Evolutionary conservation across 129 eudicot species (phyloP), one percentile per base, ranked within the genome.

Genomic region (Mikania micrantha): DNA sequence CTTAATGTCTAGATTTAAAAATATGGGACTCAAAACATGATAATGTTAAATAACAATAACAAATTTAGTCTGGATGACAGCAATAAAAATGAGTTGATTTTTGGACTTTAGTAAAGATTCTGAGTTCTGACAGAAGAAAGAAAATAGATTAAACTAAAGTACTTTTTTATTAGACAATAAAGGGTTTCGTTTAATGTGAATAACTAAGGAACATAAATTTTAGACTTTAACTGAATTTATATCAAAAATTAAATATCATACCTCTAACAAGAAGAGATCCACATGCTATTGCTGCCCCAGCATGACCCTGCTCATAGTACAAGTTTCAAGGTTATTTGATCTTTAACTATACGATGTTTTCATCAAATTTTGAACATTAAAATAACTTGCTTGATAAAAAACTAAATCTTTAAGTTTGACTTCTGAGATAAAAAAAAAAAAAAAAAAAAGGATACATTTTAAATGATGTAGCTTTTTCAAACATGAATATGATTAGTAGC

Each of bases 201-300:
- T 34, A 50, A 25, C 27, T 5, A 5, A 73, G 10, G 15, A 32
- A 21, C 16, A 15, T 17, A 44, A 22, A 60, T 19, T 16, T 53
- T 27, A 56, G 19, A 12, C 13, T 25, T 60, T 27, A 16, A 57
- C 75, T 34, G 63, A 62, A 54, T 1, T n/a, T 57, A 34, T 44
- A 35, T 35, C 4, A 5, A 7, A 57, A 57, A 4, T 75, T 29
- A 12, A 45, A 47, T 34, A 22, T 1, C 29, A 75, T 74, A 92
- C 98, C 98, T 80, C 79, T 78, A 42, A 89, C 87, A 61, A 93
- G 95, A 64, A 93, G 95, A 50, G 98, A 93, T 53, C 95, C 95
- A 77, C 83, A 89, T 28, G 96, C 95, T 60, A 92, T 59, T 71
- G 98, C 92, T 64, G 95, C 91, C 66, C 90, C 98, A 54, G 88